phyloP scores from a whole-genome alignment of 1,139 yeast genomes.

The Nadsonia starkeyi-henricii region DNA sequence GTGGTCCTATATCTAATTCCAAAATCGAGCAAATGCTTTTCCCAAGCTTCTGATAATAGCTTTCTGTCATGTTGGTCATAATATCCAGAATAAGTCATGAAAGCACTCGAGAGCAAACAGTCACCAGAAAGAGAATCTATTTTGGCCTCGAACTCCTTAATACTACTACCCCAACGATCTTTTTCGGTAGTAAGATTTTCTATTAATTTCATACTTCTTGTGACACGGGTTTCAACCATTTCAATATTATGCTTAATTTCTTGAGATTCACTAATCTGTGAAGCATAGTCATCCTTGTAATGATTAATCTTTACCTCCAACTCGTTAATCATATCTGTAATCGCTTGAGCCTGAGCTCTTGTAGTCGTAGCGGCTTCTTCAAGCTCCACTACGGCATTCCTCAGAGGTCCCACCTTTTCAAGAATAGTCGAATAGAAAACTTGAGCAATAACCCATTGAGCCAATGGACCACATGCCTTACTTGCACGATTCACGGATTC shows the following conservation, averaged over 20 bases:
- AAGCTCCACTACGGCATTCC: constrained; percentile 46
- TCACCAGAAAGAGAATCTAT: constrained; percentile 48
- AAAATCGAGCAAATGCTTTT: constrained; percentile 24
- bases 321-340: constrained; percentile 69
- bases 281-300: constrained; percentile 58
- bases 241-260: constrained; percentile 57
- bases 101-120: constrained; percentile 48
- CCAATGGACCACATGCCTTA: constrained; percentile 87
- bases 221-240: constrained; percentile 45
- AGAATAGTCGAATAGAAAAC: constrained; percentile 54
- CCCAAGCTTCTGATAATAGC: constrained; percentile 31
- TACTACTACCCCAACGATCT: constrained; percentile 57
- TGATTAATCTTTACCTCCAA: constrained; percentile 52
- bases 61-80: constrained; percentile 41
- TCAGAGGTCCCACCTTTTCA: constrained; percentile 61
- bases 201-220: constrained; percentile 48
- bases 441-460: constrained; percentile 87
- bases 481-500: constrained; percentile 79
- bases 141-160: constrained; percentile 35
- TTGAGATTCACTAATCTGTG: constrained; percentile 65
- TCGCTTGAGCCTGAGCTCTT: constrained; percentile 47
- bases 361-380: constrained; percentile 52
- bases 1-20: constrained; percentile 32
- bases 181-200: constrained; percentile 55
- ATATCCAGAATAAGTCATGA: constrained; percentile 46